A percentile compares a stretch with the other conserved stretches of the same genome.
These are phyloP conservation scores for Cercospora berteroae DNA, from an alignment of 2,329 filamentous ascomycete genomes.

Conservation along the genomic window DNA sequence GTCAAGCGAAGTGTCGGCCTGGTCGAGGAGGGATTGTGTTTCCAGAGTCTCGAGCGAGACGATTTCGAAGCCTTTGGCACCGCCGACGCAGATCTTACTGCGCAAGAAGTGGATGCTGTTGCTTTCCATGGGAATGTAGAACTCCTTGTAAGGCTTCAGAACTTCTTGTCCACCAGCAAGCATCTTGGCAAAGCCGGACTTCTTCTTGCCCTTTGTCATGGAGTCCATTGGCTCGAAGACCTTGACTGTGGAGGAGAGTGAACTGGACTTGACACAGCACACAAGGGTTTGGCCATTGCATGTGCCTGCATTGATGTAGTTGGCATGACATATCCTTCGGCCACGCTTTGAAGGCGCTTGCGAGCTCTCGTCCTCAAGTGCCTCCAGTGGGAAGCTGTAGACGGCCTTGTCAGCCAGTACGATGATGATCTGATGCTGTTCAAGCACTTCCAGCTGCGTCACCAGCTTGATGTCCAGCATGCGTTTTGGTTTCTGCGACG, in stretches of 20 bases:
- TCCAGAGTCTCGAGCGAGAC: slow-evolving; percentile 96
- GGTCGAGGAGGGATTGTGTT: slow-evolving; percentile 92
- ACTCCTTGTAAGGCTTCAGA: slow-evolving; percentile 95
- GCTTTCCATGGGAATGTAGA: slow-evolving; percentile 98
- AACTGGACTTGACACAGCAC: slow-evolving; percentile 92
- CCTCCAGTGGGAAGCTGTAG: slow-evolving; percentile 82
- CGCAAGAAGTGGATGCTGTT: slow-evolving; percentile 97
- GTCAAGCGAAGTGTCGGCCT: slow-evolving; percentile 95
- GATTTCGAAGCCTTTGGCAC: slow-evolving; percentile 92
- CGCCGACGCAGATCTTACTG: slow-evolving; percentile 93
- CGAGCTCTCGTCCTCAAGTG: slow-evolving; percentile 75
- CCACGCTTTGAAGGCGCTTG: slow-evolving; percentile 77
- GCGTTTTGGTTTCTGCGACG: slow-evolving; percentile 68
- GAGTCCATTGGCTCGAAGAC: slow-evolving; percentile 98
- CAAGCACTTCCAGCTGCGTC: slow-evolving; percentile 91
- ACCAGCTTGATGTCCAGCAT: slow-evolving; percentile 85
- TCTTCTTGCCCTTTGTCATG: slow-evolving; percentile 78
- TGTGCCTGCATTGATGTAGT: slow-evolving; percentile 97
- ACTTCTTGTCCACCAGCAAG: slow-evolving; percentile 92
- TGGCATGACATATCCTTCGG: slow-evolving; percentile 96
- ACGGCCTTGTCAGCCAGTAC: slow-evolving; percentile 92
- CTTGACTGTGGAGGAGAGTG: slow-evolving; percentile 93
- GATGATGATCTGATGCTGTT: slow-evolving; percentile 88
- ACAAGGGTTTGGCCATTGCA: slow-evolving; percentile 92
- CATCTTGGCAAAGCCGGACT: slow-evolving; percentile 93